These are phyloP conservation scores for Hylodesmum podocarpum DNA, from an alignment of 306 rosid species.

Conservation along the genomic window DNA sequence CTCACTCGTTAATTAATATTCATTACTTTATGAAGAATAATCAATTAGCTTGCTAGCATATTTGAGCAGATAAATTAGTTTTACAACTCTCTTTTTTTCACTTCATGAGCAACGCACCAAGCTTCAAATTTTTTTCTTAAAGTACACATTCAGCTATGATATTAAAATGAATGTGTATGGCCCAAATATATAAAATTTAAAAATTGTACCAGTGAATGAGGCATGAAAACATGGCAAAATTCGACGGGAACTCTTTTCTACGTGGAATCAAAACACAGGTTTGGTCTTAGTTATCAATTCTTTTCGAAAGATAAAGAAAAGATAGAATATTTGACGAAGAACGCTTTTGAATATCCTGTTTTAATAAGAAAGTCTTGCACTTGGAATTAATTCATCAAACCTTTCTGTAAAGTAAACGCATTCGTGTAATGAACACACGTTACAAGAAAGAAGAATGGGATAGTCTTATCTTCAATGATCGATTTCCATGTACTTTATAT, in stretches of 20 bases:
- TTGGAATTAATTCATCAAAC: slow-evolving; percentile 3
- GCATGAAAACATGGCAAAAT: background rate
- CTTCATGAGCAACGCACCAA: background rate
- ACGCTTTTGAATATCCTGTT: slow-evolving; percentile 23
- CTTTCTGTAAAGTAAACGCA: slow-evolving; percentile 37
- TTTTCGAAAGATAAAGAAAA: background rate
- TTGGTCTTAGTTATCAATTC: slow-evolving; percentile 14
- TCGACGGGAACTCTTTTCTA: background rate
- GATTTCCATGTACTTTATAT: background rate
- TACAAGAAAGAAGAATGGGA: background rate
- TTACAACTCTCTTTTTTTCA: background rate
- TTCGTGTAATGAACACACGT: slow-evolving; percentile 7
- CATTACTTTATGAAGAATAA: too few relatives aligned
- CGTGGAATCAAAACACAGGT: slow-evolving; percentile 6
- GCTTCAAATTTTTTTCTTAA: background rate
- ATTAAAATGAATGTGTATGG: background rate
- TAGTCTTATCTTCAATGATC: slow-evolving; percentile 5
- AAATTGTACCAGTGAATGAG: background rate
- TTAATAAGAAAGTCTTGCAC: background rate
- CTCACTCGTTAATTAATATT: too few relatives aligned
- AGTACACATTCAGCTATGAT: background rate
- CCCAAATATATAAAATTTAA: background rate
- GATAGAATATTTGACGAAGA: background rate
- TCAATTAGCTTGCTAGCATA: background rate
- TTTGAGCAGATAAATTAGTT: background rate